Conservation (phyloP, 2,329 filamentous ascomycete genomes). For the Nemania sp. region DNA sequence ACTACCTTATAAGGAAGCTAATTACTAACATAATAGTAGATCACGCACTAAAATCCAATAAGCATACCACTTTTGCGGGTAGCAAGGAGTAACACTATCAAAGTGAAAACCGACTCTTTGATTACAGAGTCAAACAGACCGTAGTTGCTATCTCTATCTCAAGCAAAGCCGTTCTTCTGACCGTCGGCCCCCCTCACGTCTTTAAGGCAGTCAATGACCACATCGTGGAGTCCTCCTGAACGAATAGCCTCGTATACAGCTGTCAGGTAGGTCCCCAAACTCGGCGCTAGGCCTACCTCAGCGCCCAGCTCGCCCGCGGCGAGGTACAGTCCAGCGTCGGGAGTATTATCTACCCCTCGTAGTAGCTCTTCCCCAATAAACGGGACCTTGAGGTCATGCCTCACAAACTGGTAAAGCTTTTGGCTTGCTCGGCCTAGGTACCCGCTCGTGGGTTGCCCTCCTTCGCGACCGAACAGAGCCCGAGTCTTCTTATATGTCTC, state of each 20-base stretch:
- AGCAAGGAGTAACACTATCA: too few relatives aligned
- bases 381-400: background rate
- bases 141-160: background rate
- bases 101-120: too few relatives aligned
- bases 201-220: slow-evolving; percentile 1
- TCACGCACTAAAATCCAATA: too few relatives aligned
- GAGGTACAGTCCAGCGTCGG: slow-evolving; percentile 5
- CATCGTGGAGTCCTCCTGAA: slow-evolving; percentile 3
- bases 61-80: too few relatives aligned
- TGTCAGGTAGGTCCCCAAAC: slow-evolving; percentile 5
- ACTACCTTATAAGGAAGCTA: too few relatives aligned
- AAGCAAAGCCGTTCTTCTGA: background rate
- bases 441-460: background rate
- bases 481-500: background rate
- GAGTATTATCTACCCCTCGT: background rate
- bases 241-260: slow-evolving; percentile 18
- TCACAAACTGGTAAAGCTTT: background rate
- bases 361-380: background rate
- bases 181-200: background rate
- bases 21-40: too few relatives aligned
- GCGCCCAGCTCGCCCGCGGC: background rate
- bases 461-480: background rate
- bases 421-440: background rate
- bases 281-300: background rate
- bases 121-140: too few relatives aligned